Base-by-base conservation (phyloP, 306 rosid genomes). In the Prosopis cineraria region DNA sequence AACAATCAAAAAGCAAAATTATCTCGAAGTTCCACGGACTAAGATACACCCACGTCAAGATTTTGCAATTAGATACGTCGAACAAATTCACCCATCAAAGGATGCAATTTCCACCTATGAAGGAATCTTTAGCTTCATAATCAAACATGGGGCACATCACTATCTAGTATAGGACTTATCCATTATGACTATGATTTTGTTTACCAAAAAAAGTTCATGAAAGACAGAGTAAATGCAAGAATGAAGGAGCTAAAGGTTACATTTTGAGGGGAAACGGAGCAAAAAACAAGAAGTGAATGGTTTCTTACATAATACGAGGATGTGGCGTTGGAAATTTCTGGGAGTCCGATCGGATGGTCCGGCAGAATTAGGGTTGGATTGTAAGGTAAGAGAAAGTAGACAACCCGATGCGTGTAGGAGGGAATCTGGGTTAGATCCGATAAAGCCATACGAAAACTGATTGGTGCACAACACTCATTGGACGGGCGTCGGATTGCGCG, bases 371-470 rank as follows among this genome's bases (percentile, higher is more conserved):
- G 88, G 85, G 84, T 75, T 80, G 80, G 85, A 80, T 80, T 30
- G 82, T 34, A 75, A 81, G 81, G 58, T 52, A 74, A 68, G 84
- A 25, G 52, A 60, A 19, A 40, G 25, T 41, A 45, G 73, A 58
- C 50, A 84, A 86, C 90, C 92, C 87, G 90, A 75, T 36, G 73
- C 70, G 43, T 43, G 14, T 56, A 20, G 45, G 74, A 40, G 34
- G 29, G 76, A 73, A 84, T 45, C 55, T 88, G 87, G 92, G 88
- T 87, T 70, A 76, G 88, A 33, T 84, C 92, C 85, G 90, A 86
- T 73, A 22, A 27, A 56, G 48, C 68, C 43, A 33, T 11, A 34
- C 84, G 84, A 81, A 31, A 19, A 56, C 56, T 36, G 37, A 55
- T 44, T 70, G 25, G 66, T 11, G 25, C 58, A 73, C 47, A 66